Evolutionary conservation across 495 filamentous ascomycete species (phyloP).

Genomic region (Penicillium fimorum): DNA sequence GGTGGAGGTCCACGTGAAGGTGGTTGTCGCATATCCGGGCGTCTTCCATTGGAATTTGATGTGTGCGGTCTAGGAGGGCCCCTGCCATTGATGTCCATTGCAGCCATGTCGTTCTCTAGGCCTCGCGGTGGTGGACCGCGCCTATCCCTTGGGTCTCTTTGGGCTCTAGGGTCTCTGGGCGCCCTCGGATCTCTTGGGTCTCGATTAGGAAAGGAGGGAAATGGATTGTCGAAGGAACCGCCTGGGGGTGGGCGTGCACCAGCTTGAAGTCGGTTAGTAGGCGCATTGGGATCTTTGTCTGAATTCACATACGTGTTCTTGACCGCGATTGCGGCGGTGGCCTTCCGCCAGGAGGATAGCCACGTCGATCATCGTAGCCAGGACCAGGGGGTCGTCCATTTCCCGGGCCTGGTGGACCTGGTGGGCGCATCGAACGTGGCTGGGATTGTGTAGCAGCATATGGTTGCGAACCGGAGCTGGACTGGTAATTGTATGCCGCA

Average conservation of each 20-base stretch:
- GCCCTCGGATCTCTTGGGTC: slow-evolving; percentile 25
- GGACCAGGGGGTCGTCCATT: slow-evolving; percentile 36
- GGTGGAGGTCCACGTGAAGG: slow-evolving; percentile 29
- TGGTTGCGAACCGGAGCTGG: slow-evolving; percentile 46
- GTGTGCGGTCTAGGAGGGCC: slow-evolving; percentile 39
- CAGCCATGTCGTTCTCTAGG: slow-evolving; percentile 55
- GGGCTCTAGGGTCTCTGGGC: slow-evolving; percentile 18
- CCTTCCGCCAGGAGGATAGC: slow-evolving; percentile 24
- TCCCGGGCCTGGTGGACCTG: slow-evolving; percentile 53
- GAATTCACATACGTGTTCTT: slow-evolving; percentile 35
- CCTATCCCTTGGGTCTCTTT: slow-evolving; percentile 24
- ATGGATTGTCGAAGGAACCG: slow-evolving; percentile 64
- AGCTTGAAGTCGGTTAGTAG: slow-evolving; percentile 22
- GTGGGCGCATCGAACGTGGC: slow-evolving; percentile 36
- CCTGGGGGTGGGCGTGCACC: slow-evolving; percentile 41
- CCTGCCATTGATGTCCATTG: slow-evolving; percentile 54
- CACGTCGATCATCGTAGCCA: slow-evolving; percentile 31
- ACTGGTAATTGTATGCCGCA: slow-evolving; percentile 34
- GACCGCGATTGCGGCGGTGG: slow-evolving; percentile 29
- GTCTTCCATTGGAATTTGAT: slow-evolving; percentile 37
- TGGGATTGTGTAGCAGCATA: slow-evolving; percentile 42
- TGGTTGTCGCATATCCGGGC: slow-evolving; percentile 31
- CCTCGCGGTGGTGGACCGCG: slow-evolving; percentile 27
- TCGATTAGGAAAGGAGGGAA: slow-evolving; percentile 57
- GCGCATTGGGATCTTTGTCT: background rate